Conservation (phyloP, 257 asterid genomes). For the Scutellaria barbata region DNA sequence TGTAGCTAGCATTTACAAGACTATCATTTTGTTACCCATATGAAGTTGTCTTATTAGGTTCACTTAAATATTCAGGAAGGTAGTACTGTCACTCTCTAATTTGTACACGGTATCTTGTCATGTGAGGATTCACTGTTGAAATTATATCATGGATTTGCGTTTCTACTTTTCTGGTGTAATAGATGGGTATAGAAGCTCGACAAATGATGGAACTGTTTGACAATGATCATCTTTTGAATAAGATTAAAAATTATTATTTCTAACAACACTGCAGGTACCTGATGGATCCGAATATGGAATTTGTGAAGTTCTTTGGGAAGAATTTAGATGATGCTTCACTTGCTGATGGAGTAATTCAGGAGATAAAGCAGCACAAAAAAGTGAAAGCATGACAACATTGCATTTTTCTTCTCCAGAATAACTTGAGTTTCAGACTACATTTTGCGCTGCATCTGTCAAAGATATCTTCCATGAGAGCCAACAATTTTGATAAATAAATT, state of each 20-base stretch:
- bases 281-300: constrained; percentile 93
- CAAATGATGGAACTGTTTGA: background rate
- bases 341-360: constrained; percentile 74
- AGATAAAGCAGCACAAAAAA: constrained; percentile 72
- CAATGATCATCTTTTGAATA: background rate
- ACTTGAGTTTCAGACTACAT: constrained; percentile 1
- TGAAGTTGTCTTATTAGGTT: background rate
- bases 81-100: background rate
- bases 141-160: background rate
- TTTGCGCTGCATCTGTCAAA: constrained; percentile 9
- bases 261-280: constrained; percentile 62
- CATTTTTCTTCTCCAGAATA: constrained; percentile 16
- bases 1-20: background rate
- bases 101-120: background rate
- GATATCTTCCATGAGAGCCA: background rate
- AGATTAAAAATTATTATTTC: background rate
- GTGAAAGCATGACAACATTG: constrained; percentile 45
- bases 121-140: background rate
- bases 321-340: constrained; percentile 63
- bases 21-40: background rate
- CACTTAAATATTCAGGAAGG: too few species aligned
- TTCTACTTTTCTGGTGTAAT: background rate
- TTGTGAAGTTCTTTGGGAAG: constrained; percentile 87
- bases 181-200: background rate
- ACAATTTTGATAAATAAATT: constrained; percentile 34